Evolutionary conservation across 108 stramenopile species (phyloP).

Genomic region (Chaetoceros muelleri): DNA sequence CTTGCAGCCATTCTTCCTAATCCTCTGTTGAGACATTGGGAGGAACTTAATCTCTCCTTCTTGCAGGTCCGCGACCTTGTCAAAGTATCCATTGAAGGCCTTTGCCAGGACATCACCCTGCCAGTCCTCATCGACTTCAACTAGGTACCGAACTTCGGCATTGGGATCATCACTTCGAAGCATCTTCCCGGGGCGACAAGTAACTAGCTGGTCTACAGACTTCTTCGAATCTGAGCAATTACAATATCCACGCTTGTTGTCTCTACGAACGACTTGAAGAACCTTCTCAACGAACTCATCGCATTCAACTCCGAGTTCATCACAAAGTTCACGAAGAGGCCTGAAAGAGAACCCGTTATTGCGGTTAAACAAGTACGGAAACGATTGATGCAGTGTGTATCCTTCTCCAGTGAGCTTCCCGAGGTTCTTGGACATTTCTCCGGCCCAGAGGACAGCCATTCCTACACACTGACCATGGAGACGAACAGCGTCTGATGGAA

Average conservation of each 20-base stretch:
- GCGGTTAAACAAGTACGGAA: slow-evolving; percentile 18
- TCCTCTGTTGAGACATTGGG: neutral
- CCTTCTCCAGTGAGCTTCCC: slow-evolving; percentile 14
- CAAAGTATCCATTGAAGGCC: slow-evolving; percentile 14
- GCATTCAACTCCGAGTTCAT: slow-evolving; percentile 8
- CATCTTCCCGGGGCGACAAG: slow-evolving; percentile 16
- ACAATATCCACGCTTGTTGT: slow-evolving; percentile 18
- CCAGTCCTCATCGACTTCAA: slow-evolving; percentile 17
- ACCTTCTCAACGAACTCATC: slow-evolving; percentile 16
- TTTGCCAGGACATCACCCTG: slow-evolving; percentile 8
- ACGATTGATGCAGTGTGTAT: slow-evolving; percentile 12
- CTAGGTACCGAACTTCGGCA: slow-evolving; percentile 14
- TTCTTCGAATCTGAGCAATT: slow-evolving; percentile 9
- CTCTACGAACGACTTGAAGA: slow-evolving; percentile 12
- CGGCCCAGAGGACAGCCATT: slow-evolving; percentile 24
- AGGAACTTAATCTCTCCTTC: slow-evolving; percentile 7
- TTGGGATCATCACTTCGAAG: slow-evolving; percentile 10
- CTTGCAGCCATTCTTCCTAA: neutral
- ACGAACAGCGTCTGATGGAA: slow-evolving; percentile 11
- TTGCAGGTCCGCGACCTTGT: slow-evolving; percentile 13
- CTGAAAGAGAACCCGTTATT: slow-evolving; percentile 10
- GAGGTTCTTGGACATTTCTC: slow-evolving; percentile 14
- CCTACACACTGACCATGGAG: slow-evolving; percentile 20
- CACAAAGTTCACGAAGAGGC: slow-evolving; percentile 12
- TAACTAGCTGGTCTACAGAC: slow-evolving; percentile 14